phyloP scores from a whole-genome alignment of 805 yeast genomes.

The Candida schatavii region DNA sequence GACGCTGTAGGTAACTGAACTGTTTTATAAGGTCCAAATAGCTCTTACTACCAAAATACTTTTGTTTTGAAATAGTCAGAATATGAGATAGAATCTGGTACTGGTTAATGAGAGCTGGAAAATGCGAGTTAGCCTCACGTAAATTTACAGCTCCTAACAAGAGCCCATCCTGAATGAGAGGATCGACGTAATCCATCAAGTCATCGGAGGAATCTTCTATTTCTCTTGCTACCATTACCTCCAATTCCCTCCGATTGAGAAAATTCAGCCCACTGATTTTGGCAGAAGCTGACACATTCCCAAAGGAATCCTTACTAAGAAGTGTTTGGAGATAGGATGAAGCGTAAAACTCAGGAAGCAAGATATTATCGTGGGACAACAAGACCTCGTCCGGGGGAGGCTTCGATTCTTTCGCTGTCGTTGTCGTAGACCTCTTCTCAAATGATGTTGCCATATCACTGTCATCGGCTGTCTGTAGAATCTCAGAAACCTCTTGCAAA shows the following conservation, averaged over 20 bases:
- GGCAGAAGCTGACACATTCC: slow-evolving; percentile 34
- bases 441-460: neutral
- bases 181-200: slow-evolving; percentile 9
- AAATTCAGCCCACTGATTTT: slow-evolving; percentile 31
- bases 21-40: slow-evolving; percentile 4
- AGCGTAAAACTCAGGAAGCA: slow-evolving; percentile 36
- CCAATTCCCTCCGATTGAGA: slow-evolving; percentile 16
- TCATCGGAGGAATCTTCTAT: neutral
- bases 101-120: slow-evolving; percentile 32
- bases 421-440: slow-evolving; percentile 1
- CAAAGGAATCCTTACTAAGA: slow-evolving; percentile 32
- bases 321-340: slow-evolving; percentile 34
- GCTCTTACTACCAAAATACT: neutral
- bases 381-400: slow-evolving; percentile 22
- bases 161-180: slow-evolving; percentile 22
- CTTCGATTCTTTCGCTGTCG: slow-evolving; percentile 1
- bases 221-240: slow-evolving; percentile 6
- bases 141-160: slow-evolving; percentile 27
- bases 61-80: slow-evolving; percentile 12
- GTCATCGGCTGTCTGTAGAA: slow-evolving; percentile 19
- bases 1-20: slow-evolving; percentile 26
- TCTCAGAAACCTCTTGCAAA: slow-evolving; percentile 21
- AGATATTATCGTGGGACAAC: slow-evolving; percentile 31
- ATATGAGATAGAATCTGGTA: slow-evolving; percentile 33
- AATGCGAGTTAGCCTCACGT: slow-evolving; percentile 18